Percentiles rank a stretch among this genome's conserved stretches.
Conservation (phyloP, 1,284 basidiomycete genomes). For the Tremellales sp. region DNA sequence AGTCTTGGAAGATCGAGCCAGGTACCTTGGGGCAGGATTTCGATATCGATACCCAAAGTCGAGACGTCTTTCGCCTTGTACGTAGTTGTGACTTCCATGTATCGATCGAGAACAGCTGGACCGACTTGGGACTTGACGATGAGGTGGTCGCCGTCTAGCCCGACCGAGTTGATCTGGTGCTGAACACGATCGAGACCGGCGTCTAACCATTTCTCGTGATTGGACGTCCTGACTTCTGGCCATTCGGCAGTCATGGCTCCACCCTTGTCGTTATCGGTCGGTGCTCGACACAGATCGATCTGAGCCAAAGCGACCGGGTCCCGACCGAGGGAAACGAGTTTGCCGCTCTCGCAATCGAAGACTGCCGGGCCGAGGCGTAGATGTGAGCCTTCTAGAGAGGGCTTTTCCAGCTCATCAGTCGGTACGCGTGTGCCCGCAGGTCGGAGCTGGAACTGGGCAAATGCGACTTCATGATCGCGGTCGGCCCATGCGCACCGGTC, state of each 20-base stretch:
- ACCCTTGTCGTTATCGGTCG: constrained; percentile 28
- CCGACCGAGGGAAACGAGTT: constrained; percentile 6
- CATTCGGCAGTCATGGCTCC: not conserved
- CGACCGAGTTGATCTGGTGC: constrained; percentile 10
- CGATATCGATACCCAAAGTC: too few species aligned
- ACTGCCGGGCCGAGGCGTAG: constrained; percentile 16
- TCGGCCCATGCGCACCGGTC: too few species aligned
- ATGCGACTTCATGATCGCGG: constrained; percentile 18
- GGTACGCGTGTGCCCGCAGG: too few species aligned
- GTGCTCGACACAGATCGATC: constrained; percentile 20
- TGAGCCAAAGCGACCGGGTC: not conserved
- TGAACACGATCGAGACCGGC: constrained; percentile 21
- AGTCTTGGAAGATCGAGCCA: constrained; percentile 18
- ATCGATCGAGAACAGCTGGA: constrained; percentile 14
- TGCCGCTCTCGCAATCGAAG: constrained; percentile 10
- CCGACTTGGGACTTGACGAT: constrained; percentile 12
- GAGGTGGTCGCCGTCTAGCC: constrained; percentile 2
- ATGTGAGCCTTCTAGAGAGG: too few species aligned
- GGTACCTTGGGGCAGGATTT: too few species aligned
- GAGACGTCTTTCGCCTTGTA: too few species aligned
- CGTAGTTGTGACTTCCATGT: too few species aligned
- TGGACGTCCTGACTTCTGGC: not conserved
- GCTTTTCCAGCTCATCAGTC: too few species aligned
- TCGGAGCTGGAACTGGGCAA: too few species aligned
- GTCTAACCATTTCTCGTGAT: constrained; percentile 3